Evolutionary conservation across 2,329 filamentous ascomycete species (phyloP).

Genomic region (Mycosphaerella sp.): DNA sequence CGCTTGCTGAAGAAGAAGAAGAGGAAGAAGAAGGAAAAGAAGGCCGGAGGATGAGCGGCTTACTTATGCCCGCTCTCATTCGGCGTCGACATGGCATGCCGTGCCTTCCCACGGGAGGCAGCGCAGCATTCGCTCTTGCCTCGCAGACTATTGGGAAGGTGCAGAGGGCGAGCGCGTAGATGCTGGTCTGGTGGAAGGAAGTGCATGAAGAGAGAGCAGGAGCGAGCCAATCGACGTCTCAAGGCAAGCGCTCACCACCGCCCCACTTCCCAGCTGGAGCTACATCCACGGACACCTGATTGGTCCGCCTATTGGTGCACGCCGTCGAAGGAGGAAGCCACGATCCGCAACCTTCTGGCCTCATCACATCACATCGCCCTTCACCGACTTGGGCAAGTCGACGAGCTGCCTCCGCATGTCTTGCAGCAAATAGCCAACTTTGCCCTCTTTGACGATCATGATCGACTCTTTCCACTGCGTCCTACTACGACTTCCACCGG

Average conservation of each 20-base stretch:
- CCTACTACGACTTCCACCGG: conserved; percentile 1
- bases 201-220: conserved; percentile 8
- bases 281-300: no score
- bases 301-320: no score
- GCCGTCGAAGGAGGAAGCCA: background rate
- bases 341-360: conserved; percentile 1
- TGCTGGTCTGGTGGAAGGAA: conserved; percentile 17
- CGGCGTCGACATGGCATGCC: conserved; percentile 1
- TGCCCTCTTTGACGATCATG: background rate
- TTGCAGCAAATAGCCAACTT: conserved; percentile 7
- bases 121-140: background rate
- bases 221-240: conserved; percentile 4
- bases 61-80: conserved; percentile 10
- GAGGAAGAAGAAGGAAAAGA: conserved; percentile 33
- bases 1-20: conserved; percentile 42
- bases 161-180: conserved; percentile 24
- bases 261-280: conserved; percentile 1
- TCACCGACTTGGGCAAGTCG: conserved; percentile 1
- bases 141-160: conserved; percentile 23
- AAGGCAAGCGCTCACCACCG: conserved; percentile 3
- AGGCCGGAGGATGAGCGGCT: conserved; percentile 17
- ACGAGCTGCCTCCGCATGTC: conserved; percentile 3
- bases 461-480: conserved; percentile 4
- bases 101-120: background rate
- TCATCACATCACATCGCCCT: conserved; percentile 2